These are phyloP conservation scores for Solanum verrucosum DNA, from an alignment of 257 asterid genomes.

Conservation along the genomic window DNA sequence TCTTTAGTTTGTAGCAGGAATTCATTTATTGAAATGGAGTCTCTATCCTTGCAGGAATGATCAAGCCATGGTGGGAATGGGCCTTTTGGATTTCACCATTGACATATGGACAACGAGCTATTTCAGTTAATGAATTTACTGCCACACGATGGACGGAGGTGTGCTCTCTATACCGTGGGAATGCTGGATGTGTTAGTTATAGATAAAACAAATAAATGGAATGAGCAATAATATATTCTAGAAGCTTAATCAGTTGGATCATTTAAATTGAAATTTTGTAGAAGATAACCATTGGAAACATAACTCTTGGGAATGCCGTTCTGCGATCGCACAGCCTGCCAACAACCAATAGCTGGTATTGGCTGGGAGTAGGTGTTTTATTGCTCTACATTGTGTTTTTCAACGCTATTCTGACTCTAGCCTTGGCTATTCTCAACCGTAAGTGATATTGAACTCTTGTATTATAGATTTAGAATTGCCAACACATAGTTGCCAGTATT, in stretches of 20 bases:
- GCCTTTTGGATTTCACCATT: slow-evolving; percentile 87
- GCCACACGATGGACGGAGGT: slow-evolving; percentile 83
- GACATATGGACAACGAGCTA: slow-evolving; percentile 74
- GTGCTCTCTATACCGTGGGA: slow-evolving; percentile 3
- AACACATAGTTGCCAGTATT: neutral
- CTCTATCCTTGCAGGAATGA: slow-evolving; percentile 45
- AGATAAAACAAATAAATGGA: neutral
- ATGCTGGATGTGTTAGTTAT: neutral
- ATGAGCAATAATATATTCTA: neutral
- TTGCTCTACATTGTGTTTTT: slow-evolving; percentile 56
- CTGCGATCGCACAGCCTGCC: slow-evolving; percentile 62
- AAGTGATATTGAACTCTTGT: slow-evolving; percentile 16
- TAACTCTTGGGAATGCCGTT: slow-evolving; percentile 40
- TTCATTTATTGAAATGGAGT: neutral
- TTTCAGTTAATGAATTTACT: slow-evolving; percentile 74
- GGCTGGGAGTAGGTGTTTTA: slow-evolving; percentile 71
- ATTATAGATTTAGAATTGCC: neutral
- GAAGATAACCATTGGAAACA: slow-evolving; percentile 33
- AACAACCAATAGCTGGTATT: slow-evolving; percentile 48
- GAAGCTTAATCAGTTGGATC: neutral
- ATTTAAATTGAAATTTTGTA: slow-evolving; percentile 21
- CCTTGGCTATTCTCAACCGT: slow-evolving; percentile 65
- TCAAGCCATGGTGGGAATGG: slow-evolving; percentile 94
- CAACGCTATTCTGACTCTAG: slow-evolving; percentile 49
- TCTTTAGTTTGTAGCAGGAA: neutral